phyloP scores from a whole-genome alignment of 1,139 yeast species.

The Meyerozyma carpophila region DNA sequence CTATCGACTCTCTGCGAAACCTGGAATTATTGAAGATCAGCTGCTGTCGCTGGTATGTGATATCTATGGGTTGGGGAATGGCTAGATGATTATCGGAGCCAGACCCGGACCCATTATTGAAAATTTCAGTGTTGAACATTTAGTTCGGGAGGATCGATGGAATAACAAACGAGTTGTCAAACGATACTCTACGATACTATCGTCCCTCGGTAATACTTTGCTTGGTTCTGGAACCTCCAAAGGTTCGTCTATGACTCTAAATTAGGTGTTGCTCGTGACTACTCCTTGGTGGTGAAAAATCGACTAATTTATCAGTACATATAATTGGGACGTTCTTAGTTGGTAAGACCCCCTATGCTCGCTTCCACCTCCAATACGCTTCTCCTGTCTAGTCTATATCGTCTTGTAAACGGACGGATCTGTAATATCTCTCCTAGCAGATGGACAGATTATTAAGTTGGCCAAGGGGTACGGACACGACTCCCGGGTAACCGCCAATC shows the following conservation, averaged over 20 bases:
- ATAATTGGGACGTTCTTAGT: not conserved
- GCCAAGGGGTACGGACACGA: not conserved
- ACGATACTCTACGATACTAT: slow-evolving; percentile 14
- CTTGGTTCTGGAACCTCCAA: not conserved
- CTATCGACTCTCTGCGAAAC: slow-evolving; percentile 80
- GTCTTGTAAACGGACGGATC: not conserved
- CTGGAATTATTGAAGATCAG: slow-evolving; percentile 31
- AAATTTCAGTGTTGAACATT: slow-evolving; percentile 16
- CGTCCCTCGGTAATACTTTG: slow-evolving; percentile 1
- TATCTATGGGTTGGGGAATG: slow-evolving; percentile 45
- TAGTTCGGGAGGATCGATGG: not conserved
- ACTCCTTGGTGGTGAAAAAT: not conserved
- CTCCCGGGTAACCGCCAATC: slow-evolving; percentile 1
- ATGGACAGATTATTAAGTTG: not conserved
- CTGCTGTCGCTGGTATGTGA: slow-evolving; percentile 39
- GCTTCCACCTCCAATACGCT: not conserved
- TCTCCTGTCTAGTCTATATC: not conserved
- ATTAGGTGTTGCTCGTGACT: not conserved
- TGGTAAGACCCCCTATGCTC: not conserved
- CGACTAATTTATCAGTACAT: not conserved
- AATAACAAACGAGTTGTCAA: not conserved
- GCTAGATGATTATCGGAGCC: slow-evolving; percentile 7
- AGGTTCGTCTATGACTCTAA: not conserved
- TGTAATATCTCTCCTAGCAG: not conserved
- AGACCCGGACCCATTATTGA: slow-evolving; percentile 10